Evolutionary conservation across 768 basidiomycete genomes (phyloP), one percentile per base, ranked within the genome.

Genomic region (Termitomyces sp.): DNA sequence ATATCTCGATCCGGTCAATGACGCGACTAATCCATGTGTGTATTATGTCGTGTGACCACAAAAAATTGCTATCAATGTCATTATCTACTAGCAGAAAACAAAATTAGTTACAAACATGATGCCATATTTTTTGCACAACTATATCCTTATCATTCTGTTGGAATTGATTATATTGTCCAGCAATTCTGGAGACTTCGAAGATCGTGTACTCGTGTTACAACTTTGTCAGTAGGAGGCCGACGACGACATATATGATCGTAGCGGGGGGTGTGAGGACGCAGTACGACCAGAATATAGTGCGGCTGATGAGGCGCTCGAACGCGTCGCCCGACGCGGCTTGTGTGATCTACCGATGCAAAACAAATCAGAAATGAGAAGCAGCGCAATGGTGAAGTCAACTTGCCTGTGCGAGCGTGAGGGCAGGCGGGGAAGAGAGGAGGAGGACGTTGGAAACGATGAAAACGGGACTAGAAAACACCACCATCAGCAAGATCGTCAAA

Each of bases 251-350:
- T 2, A 51, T 3, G 22, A 51, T 51, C 22, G 49, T 51, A 5
- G 49, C 49, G 22, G 91, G 90, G 2, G 94, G 94, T 0, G 94
- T 95, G 56, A 94, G 75, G 35, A 93, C 73, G 63, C 91, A 94
- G 67, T 96, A 98, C 2, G 88, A 81, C 92, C 93, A 94, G 69
- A 94, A 94, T 58, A 98, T 92, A 0, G 95, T 98, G 54, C 91
- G 82, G 59, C 86, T 88, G 69, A 97, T 89, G 36, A 98, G 79
- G 1, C 93, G 79, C 73, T 98, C 96, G 67, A 98, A 98, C 0
- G 91, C 86, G 65, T 92, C 92, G 3, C 92, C 90, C 0, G 66
- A 87, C 2, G 87, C 89, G 0, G 90, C 87, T 69, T 92, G 89
- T 0, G 93, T 92, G 65, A 94, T 92, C 77, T 90, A 53, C 3